These are phyloP conservation scores for Elaeagnus macrophylla DNA, from an alignment of 306 rosid species.

Conservation along the genomic window DNA sequence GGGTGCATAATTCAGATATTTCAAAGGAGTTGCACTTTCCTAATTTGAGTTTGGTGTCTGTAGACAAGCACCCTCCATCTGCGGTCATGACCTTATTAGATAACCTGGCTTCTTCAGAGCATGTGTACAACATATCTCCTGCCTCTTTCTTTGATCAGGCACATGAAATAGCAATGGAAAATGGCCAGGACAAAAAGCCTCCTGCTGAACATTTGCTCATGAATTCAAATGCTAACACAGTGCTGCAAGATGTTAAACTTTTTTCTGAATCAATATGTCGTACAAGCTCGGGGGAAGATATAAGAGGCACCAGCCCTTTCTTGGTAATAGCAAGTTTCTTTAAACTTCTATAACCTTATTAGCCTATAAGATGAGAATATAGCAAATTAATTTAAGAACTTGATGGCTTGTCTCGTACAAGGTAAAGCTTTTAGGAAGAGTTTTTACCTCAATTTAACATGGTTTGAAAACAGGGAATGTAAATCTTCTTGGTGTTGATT, in stretches of 20 bases:
- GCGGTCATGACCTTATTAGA: constrained; percentile 48
- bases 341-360: too few species aligned
- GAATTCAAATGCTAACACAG: constrained; percentile 31
- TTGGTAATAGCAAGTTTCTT: constrained; percentile 34
- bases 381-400: too few species aligned
- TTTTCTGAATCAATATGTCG: constrained; percentile 22
- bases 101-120: constrained; percentile 32
- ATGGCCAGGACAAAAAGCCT: constrained; percentile 30
- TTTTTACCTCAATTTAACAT: too few species aligned
- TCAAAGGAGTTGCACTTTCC: constrained; percentile 32
- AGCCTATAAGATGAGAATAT: too few species aligned
- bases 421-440: too few species aligned
- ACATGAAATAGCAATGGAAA: constrained; percentile 18
- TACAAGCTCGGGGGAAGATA: constrained; percentile 26
- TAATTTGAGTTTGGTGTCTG: constrained; percentile 30
- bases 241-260: constrained; percentile 24
- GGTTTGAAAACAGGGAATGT: too few species aligned
- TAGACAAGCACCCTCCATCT: constrained; percentile 34
- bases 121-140: constrained; percentile 28
- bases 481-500: too few species aligned
- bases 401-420: too few species aligned
- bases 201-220: constrained; percentile 21
- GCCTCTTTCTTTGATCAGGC: constrained; percentile 25
- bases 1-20: constrained; percentile 41
- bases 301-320: constrained; percentile 27